Conservation (phyloP, 2,329 filamentous ascomycete genomes). For the Fusarium pseudocircinatum region DNA sequence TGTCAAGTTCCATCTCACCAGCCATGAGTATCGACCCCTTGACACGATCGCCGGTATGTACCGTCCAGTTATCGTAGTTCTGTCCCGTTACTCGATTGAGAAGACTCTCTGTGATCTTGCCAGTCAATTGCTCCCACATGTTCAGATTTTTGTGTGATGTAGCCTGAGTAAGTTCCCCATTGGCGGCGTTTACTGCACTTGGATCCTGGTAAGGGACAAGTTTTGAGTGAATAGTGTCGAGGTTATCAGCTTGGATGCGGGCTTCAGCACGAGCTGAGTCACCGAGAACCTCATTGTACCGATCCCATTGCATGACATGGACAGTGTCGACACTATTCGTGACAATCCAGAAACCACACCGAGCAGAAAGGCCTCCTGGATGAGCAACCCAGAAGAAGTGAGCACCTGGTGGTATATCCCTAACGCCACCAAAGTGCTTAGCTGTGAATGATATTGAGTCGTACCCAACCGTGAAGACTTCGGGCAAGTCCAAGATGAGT, state of each 20-base stretch:
- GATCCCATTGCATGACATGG: slow-evolving; percentile 65
- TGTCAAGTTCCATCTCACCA: slow-evolving; percentile 53
- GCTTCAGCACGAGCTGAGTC: slow-evolving; percentile 59
- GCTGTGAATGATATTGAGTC: slow-evolving; percentile 61
- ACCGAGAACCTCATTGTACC: slow-evolving; percentile 62
- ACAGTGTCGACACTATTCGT: slow-evolving; percentile 49
- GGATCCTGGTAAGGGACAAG: slow-evolving; percentile 59
- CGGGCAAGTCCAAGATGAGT: slow-evolving; percentile 62
- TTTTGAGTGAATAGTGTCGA: slow-evolving; percentile 51
- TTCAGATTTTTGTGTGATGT: slow-evolving; percentile 41
- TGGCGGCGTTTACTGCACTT: slow-evolving; percentile 34
- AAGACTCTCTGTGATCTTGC: slow-evolving; percentile 55
- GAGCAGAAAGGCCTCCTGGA: slow-evolving; percentile 56
- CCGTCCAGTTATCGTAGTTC: slow-evolving; percentile 56
- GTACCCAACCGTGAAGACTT: slow-evolving; percentile 62
- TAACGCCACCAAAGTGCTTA: slow-evolving; percentile 62
- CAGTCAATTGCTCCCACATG: slow-evolving; percentile 65
- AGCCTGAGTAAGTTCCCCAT: slow-evolving; percentile 29
- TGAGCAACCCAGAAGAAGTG: slow-evolving; percentile 70
- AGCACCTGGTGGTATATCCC: slow-evolving; percentile 62
- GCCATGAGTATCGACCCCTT: slow-evolving; percentile 53
- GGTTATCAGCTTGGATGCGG: slow-evolving; percentile 54
- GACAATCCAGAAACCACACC: slow-evolving; percentile 68
- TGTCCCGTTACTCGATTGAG: slow-evolving; percentile 60
- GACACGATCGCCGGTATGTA: slow-evolving; percentile 64